Percentiles rank a stretch among this genome's conserved stretches.
Conservation (phyloP, 306 rosid species). For the Myrica gale region DNA sequence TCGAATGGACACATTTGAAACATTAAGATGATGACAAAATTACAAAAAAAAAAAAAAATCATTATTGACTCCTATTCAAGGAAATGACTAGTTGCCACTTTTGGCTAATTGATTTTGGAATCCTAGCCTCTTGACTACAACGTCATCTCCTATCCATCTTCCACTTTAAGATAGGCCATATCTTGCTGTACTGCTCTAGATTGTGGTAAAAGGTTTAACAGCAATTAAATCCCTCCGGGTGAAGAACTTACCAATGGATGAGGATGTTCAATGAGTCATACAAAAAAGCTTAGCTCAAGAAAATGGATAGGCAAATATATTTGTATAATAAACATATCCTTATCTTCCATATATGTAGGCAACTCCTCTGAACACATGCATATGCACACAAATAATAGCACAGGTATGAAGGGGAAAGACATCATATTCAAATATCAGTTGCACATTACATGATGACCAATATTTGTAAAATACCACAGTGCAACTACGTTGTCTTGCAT, state of each 20-base stretch:
- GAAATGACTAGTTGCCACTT: too few species aligned
- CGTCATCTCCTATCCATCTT: too few species aligned
- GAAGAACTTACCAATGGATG: neutral
- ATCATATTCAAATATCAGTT: neutral
- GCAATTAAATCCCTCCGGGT: neutral
- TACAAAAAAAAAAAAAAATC: too few species aligned
- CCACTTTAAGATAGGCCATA: too few species aligned
- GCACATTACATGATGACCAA: neutral
- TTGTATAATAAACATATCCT: neutral
- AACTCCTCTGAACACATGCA: neutral
- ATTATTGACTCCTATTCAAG: too few species aligned
- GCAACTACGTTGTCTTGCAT: neutral
- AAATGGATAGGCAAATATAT: neutral
- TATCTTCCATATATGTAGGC: neutral
- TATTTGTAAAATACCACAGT: constrained; percentile 5
- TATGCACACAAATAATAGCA: neutral
- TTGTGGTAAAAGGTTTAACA: neutral
- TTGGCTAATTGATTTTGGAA: too few species aligned
- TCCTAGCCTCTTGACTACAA: too few species aligned
- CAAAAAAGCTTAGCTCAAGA: neutral
- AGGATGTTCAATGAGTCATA: neutral
- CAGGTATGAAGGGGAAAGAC: neutral
- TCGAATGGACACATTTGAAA: too few species aligned
- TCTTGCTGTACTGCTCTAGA: neutral
- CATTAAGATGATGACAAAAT: too few species aligned